phyloP scores from a whole-genome alignment of 306 rosid species.

The Prunus armeniaca region DNA sequence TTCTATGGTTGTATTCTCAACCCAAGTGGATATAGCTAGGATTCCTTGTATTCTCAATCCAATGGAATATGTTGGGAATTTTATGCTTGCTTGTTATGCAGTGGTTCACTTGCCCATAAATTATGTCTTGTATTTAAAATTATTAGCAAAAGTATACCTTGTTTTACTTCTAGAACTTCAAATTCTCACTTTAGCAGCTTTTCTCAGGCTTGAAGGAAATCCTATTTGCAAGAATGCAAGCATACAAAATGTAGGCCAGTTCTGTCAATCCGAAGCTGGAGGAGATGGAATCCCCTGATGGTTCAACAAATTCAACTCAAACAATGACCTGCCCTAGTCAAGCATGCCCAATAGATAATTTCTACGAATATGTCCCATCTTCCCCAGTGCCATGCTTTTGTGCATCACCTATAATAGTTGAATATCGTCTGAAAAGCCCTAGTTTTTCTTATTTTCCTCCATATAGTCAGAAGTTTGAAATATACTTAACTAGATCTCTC shows the following conservation, averaged over 20 bases:
- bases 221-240: conserved; percentile 61
- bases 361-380: conserved; percentile 55
- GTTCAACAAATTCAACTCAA: conserved; percentile 24
- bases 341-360: conserved; percentile 57
- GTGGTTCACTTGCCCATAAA: too few species aligned
- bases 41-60: too few species aligned
- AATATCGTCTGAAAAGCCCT: conserved; percentile 90
- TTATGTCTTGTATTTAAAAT: background rate
- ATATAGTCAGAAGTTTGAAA: conserved; percentile 25
- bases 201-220: conserved; percentile 73
- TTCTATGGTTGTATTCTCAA: too few species aligned
- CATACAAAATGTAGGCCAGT: conserved; percentile 37
- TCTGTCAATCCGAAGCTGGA: conserved; percentile 47
- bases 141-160: conserved; percentile 8
- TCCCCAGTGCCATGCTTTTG: conserved; percentile 62
- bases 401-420: conserved; percentile 70
- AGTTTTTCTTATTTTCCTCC: conserved; percentile 83
- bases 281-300: conserved; percentile 11
- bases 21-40: too few species aligned
- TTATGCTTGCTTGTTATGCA: too few species aligned
- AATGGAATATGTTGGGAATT: too few species aligned
- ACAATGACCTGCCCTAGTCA: conserved; percentile 28
- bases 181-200: conserved; percentile 15
- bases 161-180: conserved; percentile 6
- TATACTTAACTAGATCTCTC: conserved; percentile 46